Evolutionary conservation across 1,284 basidiomycete genomes (phyloP), one percentile per base, ranked within the genome.

Genomic region (Moniliella sp.): DNA sequence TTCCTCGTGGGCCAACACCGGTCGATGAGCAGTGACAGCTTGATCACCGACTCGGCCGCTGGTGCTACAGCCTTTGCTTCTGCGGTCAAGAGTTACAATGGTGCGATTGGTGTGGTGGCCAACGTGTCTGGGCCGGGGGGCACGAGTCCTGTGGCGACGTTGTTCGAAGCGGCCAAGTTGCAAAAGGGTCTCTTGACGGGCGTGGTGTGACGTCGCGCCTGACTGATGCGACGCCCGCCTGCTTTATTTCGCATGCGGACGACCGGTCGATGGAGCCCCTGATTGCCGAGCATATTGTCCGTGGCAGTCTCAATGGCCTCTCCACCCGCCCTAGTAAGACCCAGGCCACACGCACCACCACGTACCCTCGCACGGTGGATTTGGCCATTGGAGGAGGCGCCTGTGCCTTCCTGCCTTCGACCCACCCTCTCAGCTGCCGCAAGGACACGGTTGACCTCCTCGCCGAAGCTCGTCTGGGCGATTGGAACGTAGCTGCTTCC

Each of bases 51-150:
- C 38, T 57, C 54, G 4, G 61, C 61, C 5, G 61, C 61, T 0
- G 61, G 60, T 4, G 61, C 61, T 1, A 63, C 61, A 4, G 61
- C 61, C 2, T 62, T 63, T 30, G 37, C 56, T 12, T 61, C 57
- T 32, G 59, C 37, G 2, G 26, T 48, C 18, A 61, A 62, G 35
- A 55, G 19, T 19, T 62, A 56, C 40, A 63, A 63, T 37, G 61
- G 61, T 13, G 61, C 50, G 0, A 62, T 63, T 35, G 57, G 46
- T 2, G 51, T 61, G 9, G 50, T 52, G n/a, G n/a, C n/a, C n/a
- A n/a, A n/a, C n/a, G n/a, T n/a, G n/a, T n/a, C n/a, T n/a, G n/a
- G n/a, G n/a, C n/a, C n/a, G n/a, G n/a, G n/a, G n/a, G n/a, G n/a
- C n/a, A n/a, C n/a, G n/a, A n/a, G n/a, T n/a, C n/a, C n/a, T n/a